Percentiles rank a stretch among this genome's conserved stretches.
These are phyloP conservation scores for Entoloma clypeatum DNA, from an alignment of 1,284 basidiomycete species.

Conservation along the genomic window DNA sequence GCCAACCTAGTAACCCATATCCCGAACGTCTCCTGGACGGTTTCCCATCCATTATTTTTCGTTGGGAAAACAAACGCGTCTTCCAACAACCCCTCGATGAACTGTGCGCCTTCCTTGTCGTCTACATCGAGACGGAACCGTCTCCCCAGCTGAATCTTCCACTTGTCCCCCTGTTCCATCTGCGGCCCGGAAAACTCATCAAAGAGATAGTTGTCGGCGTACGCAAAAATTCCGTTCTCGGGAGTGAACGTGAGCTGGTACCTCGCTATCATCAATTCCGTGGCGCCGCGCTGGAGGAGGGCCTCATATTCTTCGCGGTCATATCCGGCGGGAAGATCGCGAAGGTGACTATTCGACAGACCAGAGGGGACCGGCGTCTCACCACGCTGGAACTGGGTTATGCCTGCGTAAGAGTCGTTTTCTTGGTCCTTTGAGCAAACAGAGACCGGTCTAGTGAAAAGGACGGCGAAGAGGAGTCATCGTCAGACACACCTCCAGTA, in stretches of 20 bases:
- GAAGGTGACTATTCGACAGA: not conserved
- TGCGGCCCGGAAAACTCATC: conserved; percentile 26
- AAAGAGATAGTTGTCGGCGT: conserved; percentile 28
- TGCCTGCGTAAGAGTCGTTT: conserved; percentile 1
- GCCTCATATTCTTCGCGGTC: conserved; percentile 21
- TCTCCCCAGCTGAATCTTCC: conserved; percentile 34
- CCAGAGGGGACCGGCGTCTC: conserved; percentile 11
- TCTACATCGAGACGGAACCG: conserved; percentile 28
- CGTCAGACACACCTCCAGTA: conserved; percentile 6
- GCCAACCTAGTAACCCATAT: conserved; percentile 24
- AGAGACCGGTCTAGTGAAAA: conserved; percentile 1
- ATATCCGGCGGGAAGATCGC: conserved; percentile 6
- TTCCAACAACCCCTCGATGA: conserved; percentile 32
- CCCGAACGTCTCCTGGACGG: conserved; percentile 20
- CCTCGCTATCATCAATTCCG: conserved; percentile 32
- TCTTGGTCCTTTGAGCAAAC: conserved; percentile 1
- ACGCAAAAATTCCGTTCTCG: conserved; percentile 30
- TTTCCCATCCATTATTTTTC: conserved; percentile 21
- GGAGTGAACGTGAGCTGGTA: conserved; percentile 28
- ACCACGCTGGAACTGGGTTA: conserved; percentile 7
- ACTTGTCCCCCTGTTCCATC: conserved; percentile 29
- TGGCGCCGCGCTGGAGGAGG: conserved; percentile 31
- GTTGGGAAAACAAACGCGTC: conserved; percentile 27
- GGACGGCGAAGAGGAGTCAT: not conserved
- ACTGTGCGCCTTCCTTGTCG: conserved; percentile 32